These are phyloP conservation scores for Pseudogymnoascus sp. DNA, from an alignment of 2,329 filamentous ascomycete species.

Conservation along the genomic window DNA sequence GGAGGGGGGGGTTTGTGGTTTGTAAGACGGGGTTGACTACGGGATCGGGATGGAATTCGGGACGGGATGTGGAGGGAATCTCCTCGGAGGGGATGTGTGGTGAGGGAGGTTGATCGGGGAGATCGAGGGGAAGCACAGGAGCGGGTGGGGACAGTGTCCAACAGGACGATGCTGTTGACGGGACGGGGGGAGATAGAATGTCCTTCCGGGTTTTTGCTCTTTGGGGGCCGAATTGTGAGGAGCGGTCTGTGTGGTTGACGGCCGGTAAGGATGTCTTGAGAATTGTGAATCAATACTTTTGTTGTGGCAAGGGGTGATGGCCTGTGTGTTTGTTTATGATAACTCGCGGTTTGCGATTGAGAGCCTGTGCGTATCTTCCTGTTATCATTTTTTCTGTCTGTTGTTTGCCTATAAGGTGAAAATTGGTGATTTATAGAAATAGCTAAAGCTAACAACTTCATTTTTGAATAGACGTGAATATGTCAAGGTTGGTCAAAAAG, in stretches of 20 bases:
- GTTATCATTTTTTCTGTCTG: background rate
- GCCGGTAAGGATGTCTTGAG: background rate
- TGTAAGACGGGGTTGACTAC: background rate
- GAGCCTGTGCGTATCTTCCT: background rate
- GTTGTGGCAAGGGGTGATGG: background rate
- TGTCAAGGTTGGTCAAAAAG: background rate
- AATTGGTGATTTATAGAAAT: background rate
- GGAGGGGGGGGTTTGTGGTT: background rate
- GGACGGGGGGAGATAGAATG: background rate
- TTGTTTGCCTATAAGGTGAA: no score
- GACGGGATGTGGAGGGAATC: background rate
- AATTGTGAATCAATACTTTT: background rate
- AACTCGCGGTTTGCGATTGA: background rate
- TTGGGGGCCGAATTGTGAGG: background rate
- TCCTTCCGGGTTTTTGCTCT: background rate
- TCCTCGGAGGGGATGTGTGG: background rate
- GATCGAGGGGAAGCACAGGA: background rate
- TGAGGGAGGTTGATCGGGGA: background rate
- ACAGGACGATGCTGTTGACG: background rate
- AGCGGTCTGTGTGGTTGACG: background rate
- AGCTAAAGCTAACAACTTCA: background rate
- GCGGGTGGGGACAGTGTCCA: background rate
- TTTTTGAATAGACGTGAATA: background rate
- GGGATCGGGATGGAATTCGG: background rate
- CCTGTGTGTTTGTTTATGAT: background rate